Evolutionary conservation across 331 rosid genomes (phyloP).

Genomic region (Cydonia oblonga): DNA sequence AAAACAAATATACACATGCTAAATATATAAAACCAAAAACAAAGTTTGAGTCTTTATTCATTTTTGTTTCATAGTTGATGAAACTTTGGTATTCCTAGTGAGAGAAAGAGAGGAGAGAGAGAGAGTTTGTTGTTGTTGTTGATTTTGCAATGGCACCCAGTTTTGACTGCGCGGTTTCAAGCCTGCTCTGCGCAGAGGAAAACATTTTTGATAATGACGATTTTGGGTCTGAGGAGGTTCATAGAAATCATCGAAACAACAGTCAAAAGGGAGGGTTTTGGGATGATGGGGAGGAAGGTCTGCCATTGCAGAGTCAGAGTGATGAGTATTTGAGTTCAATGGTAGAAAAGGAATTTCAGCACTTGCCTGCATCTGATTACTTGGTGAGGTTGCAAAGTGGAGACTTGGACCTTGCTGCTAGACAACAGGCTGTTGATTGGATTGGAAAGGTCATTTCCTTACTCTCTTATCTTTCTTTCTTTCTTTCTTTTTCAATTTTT

Average conservation of each 20-base stretch:
- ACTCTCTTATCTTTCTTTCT: neutral
- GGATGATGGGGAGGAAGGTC: constrained; percentile 20
- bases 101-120: neutral
- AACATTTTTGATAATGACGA: constrained; percentile 47
- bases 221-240: constrained; percentile 26
- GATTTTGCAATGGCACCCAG: constrained; percentile 50
- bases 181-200: constrained; percentile 80
- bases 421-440: constrained; percentile 79
- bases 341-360: constrained; percentile 56
- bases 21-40: neutral
- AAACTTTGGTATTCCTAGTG: neutral
- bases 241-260: constrained; percentile 21
- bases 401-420: constrained; percentile 56
- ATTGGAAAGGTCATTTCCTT: constrained; percentile 57
- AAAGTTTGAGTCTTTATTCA: neutral
- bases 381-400: constrained; percentile 44
- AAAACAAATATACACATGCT: neutral
- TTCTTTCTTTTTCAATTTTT: neutral
- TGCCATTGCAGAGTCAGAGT: constrained; percentile 55
- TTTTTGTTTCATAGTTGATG: neutral
- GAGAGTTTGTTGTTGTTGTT: neutral
- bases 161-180: constrained; percentile 55
- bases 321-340: constrained; percentile 58
- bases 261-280: constrained; percentile 7
- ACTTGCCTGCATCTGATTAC: constrained; percentile 47